Evolutionary conservation across 2,329 filamentous ascomycete genomes (phyloP), one percentile per base, ranked within the genome.

Genomic region (Alternaria triticimaculans): DNA sequence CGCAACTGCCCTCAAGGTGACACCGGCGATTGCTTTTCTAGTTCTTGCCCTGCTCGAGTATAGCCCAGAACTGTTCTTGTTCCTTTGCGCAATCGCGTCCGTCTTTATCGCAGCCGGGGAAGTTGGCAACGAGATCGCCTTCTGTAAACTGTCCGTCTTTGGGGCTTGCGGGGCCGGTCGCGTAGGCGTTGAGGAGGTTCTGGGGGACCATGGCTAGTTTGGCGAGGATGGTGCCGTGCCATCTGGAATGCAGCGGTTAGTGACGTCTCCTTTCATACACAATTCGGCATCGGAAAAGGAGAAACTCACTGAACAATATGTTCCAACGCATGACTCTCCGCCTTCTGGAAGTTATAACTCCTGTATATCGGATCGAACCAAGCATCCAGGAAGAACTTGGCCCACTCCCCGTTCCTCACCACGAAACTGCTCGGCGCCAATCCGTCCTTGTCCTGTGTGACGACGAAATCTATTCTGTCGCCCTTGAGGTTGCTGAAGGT

Each of bases 321-420:
- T 71, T 85, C 96, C 83, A 99, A 81, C 55, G 95, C 94, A 83
- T 99, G 95, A 23, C 86, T 88, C 80, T 99, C 96, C 0, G 93
- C 94, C 79, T 96, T 97, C 76, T 96, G 93, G 76, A 99, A 99
- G 77, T 97, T 97, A 82, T 99, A 99, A 70, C 87, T 92, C 67
- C 95, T 87, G 81, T 97, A 99, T 46, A 98, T 84, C 51, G 96
- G 96, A 78, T 98, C 94, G 76, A 96, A 97, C 96, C 96, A 99
- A 1, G 92, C 91, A 78, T 99, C 96, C 18, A 98, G 81, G 76
- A 99, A 93, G 83, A 92, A 99, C 76, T 91, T 92, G 48, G 92
- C 92, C 93, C 95, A 99, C 59, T 96, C 93, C 21, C 94, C 93
- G 64, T 91, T 92, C 66, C 89, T 87, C 12, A 99, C 78, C 14